Evolutionary conservation across 164 flowering plant genomes (phyloP), one percentile per base, ranked within the genome.

Genomic region (Vitis rupestris): DNA sequence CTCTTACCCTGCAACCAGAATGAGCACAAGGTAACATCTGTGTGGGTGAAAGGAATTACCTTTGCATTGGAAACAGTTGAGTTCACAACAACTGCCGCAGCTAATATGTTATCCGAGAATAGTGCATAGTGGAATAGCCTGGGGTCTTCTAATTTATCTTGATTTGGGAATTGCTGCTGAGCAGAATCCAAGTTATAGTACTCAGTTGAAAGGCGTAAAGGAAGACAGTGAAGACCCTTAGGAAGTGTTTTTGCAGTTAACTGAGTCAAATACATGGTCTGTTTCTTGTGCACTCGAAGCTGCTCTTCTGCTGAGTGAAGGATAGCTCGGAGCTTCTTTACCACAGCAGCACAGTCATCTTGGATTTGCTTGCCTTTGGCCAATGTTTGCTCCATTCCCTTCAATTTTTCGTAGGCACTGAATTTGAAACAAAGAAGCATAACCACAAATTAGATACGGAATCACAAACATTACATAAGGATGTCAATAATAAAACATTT

Each of bases 151-250:
- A 93, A 70, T 62, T 84, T 93, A 69, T 90, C 90, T 82, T 86
- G 84, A 79, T 86, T 78, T 8, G 93, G 89, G 50, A 96, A 89
- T 17, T 87, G 83, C 70, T 75, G 94, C 56, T 86, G 85, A 49
- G 86, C 79, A 63, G 84, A 67, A 78, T 76, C 85, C 80, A 92
- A 81, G 44, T 80, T 27, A 74, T 84, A 92, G 77, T 92, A 96
- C 64, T 90, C 98, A 15, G 87, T 79, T 14, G 99, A 84, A 61
- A 96, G 93, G 72, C 95, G 95, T 63, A 96, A 80, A 0, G 99
- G 97, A 61, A 96, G 97, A 70, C 99, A 96, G 59, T 96, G 98
- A 61, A 96, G 97, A 61, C 99, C 98, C 74, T 96, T 96, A 1
- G 99, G 97, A 64, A 92, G 83, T 10, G 99, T 89, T 81, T 93